Evolutionary conservation across 2,329 filamentous ascomycete genomes (phyloP), one percentile per base, ranked within the genome.

Genomic region (Fusarium globosum): DNA sequence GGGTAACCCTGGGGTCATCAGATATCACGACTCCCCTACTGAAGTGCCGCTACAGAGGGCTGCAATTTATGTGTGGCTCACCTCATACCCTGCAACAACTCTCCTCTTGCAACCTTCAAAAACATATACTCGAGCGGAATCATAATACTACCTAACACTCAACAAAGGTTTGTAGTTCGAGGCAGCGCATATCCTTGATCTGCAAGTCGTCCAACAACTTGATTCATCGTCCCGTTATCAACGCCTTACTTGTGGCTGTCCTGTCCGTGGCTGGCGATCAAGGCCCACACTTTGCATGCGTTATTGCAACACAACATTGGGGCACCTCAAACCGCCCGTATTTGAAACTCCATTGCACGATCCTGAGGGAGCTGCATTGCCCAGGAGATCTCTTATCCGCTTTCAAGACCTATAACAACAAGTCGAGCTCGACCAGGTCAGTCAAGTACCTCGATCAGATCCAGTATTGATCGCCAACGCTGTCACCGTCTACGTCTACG

Each of bases 241-340:
- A 55, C 35, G 43, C 53, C 64, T 46, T 56, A 41, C 57, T 63
- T 42, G 52, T 71, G 53, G 58, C 64, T 69, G 68, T 35, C 43
- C 64, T 69, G 68, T 35, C 41, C 46, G 52, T 69, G 73, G 68
- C 65, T 74, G 62, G 46, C 51, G 61, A 62, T 55, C 52, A 66
- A 56, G 69, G 42, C 68, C 71, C 33, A 57, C 62, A 62, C 42
- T 49, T 41, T 76, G 49, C 61, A 64, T 64, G 71, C 66, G 65
- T 53, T 68, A 60, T 69, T 68, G 71, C 65, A 64, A 74, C 71
- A 76, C 73, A 72, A 68, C 73, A 45, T 67, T 71, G 57, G 52
- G 67, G 65, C 55, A 68, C 62, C 45, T 45, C 67, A 68, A 74
- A 63, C 76, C 61, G 59, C 69, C 71, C 67, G 68, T 74, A 65